Evolutionary conservation across 2,329 filamentous ascomycete species (phyloP).

Genomic region (Arthrobotrys sphaeroides): DNA sequence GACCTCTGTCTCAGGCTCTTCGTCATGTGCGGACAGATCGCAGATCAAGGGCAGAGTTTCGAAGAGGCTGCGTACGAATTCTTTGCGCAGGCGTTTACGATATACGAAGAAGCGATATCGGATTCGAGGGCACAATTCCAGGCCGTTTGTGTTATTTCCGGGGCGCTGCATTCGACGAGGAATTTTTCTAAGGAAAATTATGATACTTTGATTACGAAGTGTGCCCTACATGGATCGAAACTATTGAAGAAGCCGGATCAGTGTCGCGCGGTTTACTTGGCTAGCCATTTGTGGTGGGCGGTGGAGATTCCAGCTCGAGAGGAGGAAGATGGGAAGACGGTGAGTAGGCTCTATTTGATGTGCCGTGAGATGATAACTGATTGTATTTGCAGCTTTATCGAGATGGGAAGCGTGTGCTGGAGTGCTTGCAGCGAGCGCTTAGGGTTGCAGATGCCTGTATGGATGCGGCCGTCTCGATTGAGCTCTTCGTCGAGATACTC

Average conservation of each 20-base stretch:
- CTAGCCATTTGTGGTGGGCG: conserved; percentile 98
- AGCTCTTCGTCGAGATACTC: conserved; percentile 97
- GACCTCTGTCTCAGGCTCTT: conserved; percentile 91
- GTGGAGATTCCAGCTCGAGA: conserved; percentile 79
- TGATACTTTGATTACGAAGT: conserved; percentile 97
- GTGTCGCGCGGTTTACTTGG: conserved; percentile 93
- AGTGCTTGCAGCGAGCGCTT: conserved; percentile 93
- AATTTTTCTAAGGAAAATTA: conserved; percentile 98
- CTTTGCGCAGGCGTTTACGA: conserved; percentile 96
- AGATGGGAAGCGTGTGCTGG: conserved; percentile 94
- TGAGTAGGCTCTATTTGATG: conserved; percentile 64
- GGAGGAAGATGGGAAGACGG: conserved; percentile 82
- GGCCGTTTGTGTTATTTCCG: conserved; percentile 92
- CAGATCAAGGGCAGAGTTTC: conserved; percentile 81
- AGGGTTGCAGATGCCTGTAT: conserved; percentile 98
- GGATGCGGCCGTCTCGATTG: conserved; percentile 82
- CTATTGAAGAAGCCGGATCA: conserved; percentile 97
- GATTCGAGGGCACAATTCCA: conserved; percentile 98
- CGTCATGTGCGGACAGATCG: conserved; percentile 88
- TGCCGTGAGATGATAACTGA: conserved; percentile 54
- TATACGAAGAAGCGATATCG: conserved; percentile 95
- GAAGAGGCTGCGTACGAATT: conserved; percentile 98
- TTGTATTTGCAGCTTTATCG: conserved; percentile 77
- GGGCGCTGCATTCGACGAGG: conserved; percentile 84
- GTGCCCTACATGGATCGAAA: conserved; percentile 94